phyloP scores from a whole-genome alignment of 768 basidiomycete genomes.

The Tephrocybe rancida region DNA sequence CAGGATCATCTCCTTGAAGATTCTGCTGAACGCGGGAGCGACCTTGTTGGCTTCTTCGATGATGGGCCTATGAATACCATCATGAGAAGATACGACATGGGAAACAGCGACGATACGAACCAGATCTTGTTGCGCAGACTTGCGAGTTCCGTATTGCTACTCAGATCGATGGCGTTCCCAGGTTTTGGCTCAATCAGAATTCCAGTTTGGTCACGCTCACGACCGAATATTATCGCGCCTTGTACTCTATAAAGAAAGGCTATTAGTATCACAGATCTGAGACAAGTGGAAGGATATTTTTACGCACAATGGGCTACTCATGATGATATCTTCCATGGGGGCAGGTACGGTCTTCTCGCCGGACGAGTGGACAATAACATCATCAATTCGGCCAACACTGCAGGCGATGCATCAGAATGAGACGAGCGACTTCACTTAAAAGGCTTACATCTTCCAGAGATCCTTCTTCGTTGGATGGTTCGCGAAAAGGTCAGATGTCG shows the following conservation, averaged over 20 bases:
- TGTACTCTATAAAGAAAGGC: slow-evolving; percentile 2
- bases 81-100: neutral
- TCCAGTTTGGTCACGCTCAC: slow-evolving; percentile 28
- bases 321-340: slow-evolving; percentile 30
- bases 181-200: slow-evolving; percentile 25
- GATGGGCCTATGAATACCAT: slow-evolving; percentile 26
- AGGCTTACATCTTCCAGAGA: slow-evolving; percentile 35
- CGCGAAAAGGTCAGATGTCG: slow-evolving; percentile 37
- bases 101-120: slow-evolving; percentile 15
- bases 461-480: slow-evolving; percentile 38
- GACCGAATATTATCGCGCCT: slow-evolving; percentile 41
- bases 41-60: slow-evolving; percentile 44
- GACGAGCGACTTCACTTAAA: neutral
- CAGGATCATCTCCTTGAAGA: slow-evolving; percentile 56
- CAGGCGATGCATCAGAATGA: neutral
- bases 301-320: slow-evolving; percentile 23
- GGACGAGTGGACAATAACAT: slow-evolving; percentile 37
- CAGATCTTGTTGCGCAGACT: slow-evolving; percentile 35
- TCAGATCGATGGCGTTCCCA: slow-evolving; percentile 22
- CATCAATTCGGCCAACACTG: slow-evolving; percentile 42
- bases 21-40: slow-evolving; percentile 41
- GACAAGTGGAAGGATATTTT: neutral
- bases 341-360: slow-evolving; percentile 39
- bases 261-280: neutral
- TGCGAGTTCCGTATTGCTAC: slow-evolving; percentile 17